Conservation (phyloP, 768 basidiomycete genomes). For the Cytidiella melzeri region DNA sequence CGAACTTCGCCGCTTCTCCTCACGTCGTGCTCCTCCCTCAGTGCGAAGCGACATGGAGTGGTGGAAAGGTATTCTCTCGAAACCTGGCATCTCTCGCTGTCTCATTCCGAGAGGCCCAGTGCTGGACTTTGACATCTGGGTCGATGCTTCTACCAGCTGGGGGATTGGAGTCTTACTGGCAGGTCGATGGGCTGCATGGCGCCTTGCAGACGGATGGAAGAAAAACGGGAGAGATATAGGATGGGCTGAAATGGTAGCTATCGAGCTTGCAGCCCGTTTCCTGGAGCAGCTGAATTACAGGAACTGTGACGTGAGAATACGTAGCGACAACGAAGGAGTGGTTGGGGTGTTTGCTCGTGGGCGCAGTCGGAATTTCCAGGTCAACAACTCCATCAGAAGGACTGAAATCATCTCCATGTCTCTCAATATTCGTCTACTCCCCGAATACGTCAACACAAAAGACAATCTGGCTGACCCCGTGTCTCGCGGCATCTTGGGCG, state of each 20-base stretch:
- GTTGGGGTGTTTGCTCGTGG: conserved; percentile 26
- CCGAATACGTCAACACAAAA: conserved; percentile 18
- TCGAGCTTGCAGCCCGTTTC: conserved; percentile 29
- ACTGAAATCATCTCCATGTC: conserved; percentile 19
- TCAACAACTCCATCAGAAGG: conserved; percentile 25
- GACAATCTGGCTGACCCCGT: conserved; percentile 28
- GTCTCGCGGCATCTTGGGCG: conserved; percentile 22
- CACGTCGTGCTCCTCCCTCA: too few relatives aligned
- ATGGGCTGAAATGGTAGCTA: conserved; percentile 34
- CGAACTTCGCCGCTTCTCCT: too few relatives aligned
- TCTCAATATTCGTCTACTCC: conserved; percentile 7
- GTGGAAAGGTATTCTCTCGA: too few relatives aligned
- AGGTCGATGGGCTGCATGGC: conserved; percentile 25
- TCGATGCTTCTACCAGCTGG: conserved; percentile 30
- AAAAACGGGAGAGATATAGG: conserved; percentile 27
- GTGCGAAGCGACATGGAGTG: too few relatives aligned
- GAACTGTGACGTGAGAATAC: too few relatives aligned
- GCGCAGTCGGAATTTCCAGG: conserved; percentile 19
- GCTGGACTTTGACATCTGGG: conserved; percentile 30
- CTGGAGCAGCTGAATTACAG: too few relatives aligned
- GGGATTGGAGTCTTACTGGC: conserved; percentile 29
- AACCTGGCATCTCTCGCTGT: too few relatives aligned
- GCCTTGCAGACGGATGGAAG: conserved; percentile 24
- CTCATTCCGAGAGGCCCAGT: too few relatives aligned
- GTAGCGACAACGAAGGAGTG: conserved; percentile 31